Percentiles rank a stretch among this genome's conserved stretches.
These are phyloP conservation scores for Spergularia marina DNA, from an alignment of 148 eudicot species.

Conservation along the genomic window DNA sequence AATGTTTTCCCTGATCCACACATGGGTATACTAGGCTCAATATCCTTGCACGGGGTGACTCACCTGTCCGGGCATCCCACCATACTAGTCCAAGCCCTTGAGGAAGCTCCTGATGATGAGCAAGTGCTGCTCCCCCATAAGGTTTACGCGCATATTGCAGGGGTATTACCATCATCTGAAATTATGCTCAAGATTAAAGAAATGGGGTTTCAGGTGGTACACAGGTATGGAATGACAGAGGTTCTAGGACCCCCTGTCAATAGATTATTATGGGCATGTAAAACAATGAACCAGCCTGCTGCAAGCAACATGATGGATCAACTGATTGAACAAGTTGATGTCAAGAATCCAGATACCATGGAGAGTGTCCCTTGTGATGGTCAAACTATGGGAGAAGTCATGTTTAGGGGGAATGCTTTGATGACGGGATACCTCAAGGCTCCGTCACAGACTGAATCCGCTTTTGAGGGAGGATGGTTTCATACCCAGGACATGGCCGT, in stretches of 20 bases:
- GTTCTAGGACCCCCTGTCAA: conserved; percentile 22
- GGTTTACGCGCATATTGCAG: conserved; percentile 26
- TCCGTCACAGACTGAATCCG: background rate
- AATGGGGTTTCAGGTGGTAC: conserved; percentile 21
- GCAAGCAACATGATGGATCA: background rate
- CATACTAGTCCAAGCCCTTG: background rate
- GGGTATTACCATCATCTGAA: conserved; percentile 2
- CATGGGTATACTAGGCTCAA: background rate
- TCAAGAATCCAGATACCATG: conserved; percentile 25
- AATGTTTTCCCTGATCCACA: conserved; percentile 12
- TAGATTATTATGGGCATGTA: background rate
- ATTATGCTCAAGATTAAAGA: background rate
- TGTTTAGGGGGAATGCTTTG: conserved; percentile 25
- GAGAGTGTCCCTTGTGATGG: conserved; percentile 23
- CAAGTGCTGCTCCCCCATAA: conserved; percentile 1
- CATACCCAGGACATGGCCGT: conserved; percentile 24
- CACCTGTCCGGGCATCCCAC: conserved; percentile 27
- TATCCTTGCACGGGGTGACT: conserved; percentile 15
- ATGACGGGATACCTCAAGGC: conserved; percentile 20
- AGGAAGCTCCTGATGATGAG: background rate
- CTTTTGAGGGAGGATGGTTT: conserved; percentile 20
- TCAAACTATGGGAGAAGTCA: conserved; percentile 25
- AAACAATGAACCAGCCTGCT: too few relatives aligned
- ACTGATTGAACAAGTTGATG: conserved; percentile 24
- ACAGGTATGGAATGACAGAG: conserved; percentile 31